Base-by-base conservation (phyloP, 1,284 basidiomycete species). In the Microbotryum lychnidis-dioicae region DNA sequence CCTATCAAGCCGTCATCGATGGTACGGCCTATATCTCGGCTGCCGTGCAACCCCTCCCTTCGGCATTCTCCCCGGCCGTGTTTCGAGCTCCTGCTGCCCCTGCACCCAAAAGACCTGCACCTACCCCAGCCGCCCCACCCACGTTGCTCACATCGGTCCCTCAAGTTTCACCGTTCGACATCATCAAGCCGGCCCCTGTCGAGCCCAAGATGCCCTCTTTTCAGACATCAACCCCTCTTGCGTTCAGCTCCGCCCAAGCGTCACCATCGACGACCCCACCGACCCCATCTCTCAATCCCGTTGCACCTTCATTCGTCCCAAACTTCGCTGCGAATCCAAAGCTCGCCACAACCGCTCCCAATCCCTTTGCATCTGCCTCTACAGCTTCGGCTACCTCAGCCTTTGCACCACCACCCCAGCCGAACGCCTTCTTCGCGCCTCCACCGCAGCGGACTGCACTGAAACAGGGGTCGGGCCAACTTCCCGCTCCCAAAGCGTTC, bases 1-100 rank as follows among this genome's bases (percentile, higher is more conserved):
- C 79, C 6, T 81, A 86, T 57, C 79, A 82, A 2, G 83, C 90
- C 59, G 81, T 94, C 60, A 88, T 94, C 62, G 88, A 94, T 70
- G 90, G 89, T 1, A 75, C 79, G n/a, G 79, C 79, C 9, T 62
- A 63, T 37, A 50, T 50, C 10, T 50, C 61, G 6, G 25, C 20
- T 2, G 9, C 42, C 5, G 67, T 63, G 46, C 18, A 18, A 0
- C 1, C 48, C 5, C 37, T 60, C 18, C 65, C 65, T 2, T 20
- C 42, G 2, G 60, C 60, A 0, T 62, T 62, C 1, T 37, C 50
- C 0, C 42, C 51, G n/a, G 51, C 52, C 8, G 25, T 52, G 6
- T 23, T 37, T 10, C 44, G 31, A 14, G 23, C 10, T 10, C 29
- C 20, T 37, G 46, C n/a, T 37, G 29, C 37, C 21, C 27, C 18